Base-by-base conservation (phyloP, 148 eudicot genomes). In the Cornus florida region DNA sequence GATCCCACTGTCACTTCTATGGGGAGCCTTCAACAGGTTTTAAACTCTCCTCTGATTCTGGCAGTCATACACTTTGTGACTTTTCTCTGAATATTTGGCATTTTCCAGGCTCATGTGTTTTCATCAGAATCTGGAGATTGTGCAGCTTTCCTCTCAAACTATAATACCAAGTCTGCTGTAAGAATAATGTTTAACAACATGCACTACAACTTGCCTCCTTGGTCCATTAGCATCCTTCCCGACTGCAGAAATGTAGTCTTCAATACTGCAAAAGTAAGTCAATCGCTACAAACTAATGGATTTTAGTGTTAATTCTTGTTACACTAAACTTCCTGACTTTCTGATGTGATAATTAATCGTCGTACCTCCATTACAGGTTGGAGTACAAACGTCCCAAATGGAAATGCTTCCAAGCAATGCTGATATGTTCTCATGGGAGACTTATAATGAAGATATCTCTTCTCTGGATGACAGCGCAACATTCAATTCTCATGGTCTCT, bases 141-240 rank as follows among this genome's bases (percentile, higher is more conserved):
- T 84, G 95, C 92, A 31, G 99, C 99, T 60, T 96, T 96, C 84
- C 90, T 96, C 6, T 75, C 98, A 62, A 96, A 92, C 79, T 89
- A 92, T 62, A 90, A 96, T 72, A 76, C 90, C 8, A 78, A 88
- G 2, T 91, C 93, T 38, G 87, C 88, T 48, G 94, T 74, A 4
- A 89, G 80, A 83, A 93, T 96, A 80, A 78, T 90, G 83, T 93
- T 92, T 84, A 93, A 93, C 80, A 89, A 92, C 82, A 83, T 68
- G 87, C 98, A 96, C 88, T 96, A 96, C 69, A 92, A 82, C 75
- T 78, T 96, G 79, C 99, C 99, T 79, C 99, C 97, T 72, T 93
- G 99, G 99, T 96, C 99, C 68, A 93, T 96, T 85, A 96, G 99
- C 90, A 93, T 96, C 74, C 99, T 96, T 79, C 95, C 99, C 7